A percentile compares a stretch with the other conserved stretches of the same genome.
phyloP scores from a whole-genome alignment of 75 land plant species.

The Pinus tabuliformis region DNA sequence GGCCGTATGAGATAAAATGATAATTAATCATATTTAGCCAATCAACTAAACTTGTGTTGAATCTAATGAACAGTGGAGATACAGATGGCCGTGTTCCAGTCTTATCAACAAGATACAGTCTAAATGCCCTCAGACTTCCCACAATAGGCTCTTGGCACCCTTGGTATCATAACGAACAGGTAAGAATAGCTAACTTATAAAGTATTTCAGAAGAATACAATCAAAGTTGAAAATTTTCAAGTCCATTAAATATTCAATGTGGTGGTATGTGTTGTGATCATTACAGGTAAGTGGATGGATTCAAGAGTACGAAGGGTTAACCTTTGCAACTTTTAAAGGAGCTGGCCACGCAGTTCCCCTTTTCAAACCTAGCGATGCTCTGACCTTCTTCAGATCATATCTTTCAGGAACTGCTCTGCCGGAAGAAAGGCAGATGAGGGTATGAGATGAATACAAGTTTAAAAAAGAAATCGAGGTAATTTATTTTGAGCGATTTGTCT shows the following conservation, averaged over 20 bases:
- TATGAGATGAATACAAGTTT: too few species aligned
- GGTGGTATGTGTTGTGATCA: too few species aligned
- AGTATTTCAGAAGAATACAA: too few species aligned
- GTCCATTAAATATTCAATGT: too few species aligned
- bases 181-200: background rate
- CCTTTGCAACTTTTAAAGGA: slow-evolving; percentile 74
- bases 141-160: slow-evolving; percentile 19
- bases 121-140: slow-evolving; percentile 17
- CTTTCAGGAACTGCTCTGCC: slow-evolving; percentile 39
- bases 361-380: slow-evolving; percentile 46
- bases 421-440: too few species aligned
- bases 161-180: slow-evolving; percentile 29
- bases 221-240: too few species aligned
- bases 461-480: too few species aligned
- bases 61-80: slow-evolving; percentile 35
- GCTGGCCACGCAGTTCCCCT: slow-evolving; percentile 83
- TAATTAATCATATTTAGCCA: background rate
- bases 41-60: background rate
- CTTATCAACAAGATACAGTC: slow-evolving; percentile 32
- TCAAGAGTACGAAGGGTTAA: slow-evolving; percentile 56
- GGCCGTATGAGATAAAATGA: background rate
- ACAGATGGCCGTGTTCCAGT: slow-evolving; percentile 36
- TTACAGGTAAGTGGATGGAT: slow-evolving; percentile 55
- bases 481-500: too few species aligned
- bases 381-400: slow-evolving; percentile 50